Evolutionary conservation across 2,329 filamentous ascomycete genomes (phyloP), one percentile per base, ranked within the genome.

Genomic region (Ilyonectria mors-panacis): DNA sequence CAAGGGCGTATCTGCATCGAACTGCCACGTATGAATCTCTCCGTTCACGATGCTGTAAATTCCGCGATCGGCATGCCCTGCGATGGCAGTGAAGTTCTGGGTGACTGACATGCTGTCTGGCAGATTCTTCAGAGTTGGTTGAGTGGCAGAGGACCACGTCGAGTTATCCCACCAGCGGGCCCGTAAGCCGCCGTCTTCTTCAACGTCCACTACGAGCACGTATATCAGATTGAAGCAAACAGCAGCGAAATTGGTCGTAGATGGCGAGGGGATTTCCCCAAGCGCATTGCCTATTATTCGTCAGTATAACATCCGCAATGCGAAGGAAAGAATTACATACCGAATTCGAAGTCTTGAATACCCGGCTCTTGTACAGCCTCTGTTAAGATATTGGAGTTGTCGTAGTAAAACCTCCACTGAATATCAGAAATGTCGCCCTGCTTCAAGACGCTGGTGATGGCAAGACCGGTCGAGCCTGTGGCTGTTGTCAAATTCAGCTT

Each of bases 391-490:
- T 35, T n/a, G 3, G 51, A 56, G 42, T 54, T 55, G 15, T 62
- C 59, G 17, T 55, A 62, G 30, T 62, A 62, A 17, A 55, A 13
- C 33, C 45, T 56, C 28, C 28, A 62, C 5, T n/a, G 35, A n/a
- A 54, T 13, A 1, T 12, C 6, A 3, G 37, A 28, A 3, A 26
- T 37, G 5, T 45, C 8, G 44, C 39, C 3, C 37, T 2, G 5
- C 8, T n/a, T n/a, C n/a, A 7, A 15, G 15, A 42, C 8, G 15
- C 39, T 42, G 39, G 15, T 55, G n/a, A 62, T 26, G 10, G 59
- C 59, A 9, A 62, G 33, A 4, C 59, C 59, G 2, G 15, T 44
- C 9, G 51, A 53, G n/a, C 42, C 50, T 9, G 39, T 37, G 2
- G 58, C 58, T n/a, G 35, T 21, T 53, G 26, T 10, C 35, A 37